Percentiles rank a stretch among this genome's conserved stretches.
Conservation (phyloP, 306 rosid genomes). For the Rubus parviflorus region DNA sequence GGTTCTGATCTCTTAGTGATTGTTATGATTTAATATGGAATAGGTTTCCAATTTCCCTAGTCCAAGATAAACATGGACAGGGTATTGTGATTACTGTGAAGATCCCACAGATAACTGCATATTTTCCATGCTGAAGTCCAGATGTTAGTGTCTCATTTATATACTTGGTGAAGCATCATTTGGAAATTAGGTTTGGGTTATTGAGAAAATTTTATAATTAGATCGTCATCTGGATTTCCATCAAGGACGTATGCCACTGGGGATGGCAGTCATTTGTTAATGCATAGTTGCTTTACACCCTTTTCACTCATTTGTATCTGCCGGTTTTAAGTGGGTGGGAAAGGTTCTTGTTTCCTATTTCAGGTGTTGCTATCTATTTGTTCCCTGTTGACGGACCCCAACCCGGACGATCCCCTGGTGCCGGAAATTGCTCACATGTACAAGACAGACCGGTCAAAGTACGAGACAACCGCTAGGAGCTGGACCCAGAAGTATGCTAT, state of each 20-base stretch:
- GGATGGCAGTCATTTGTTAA: conserved; percentile 22
- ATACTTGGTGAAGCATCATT: neutral
- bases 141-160: neutral
- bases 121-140: conserved; percentile 8
- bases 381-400: conserved; percentile 83
- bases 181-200: neutral
- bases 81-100: neutral
- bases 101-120: neutral
- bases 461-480: conserved; percentile 92
- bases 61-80: neutral
- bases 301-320: conserved; percentile 24
- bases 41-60: neutral
- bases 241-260: conserved; percentile 20
- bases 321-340: conserved; percentile 64
- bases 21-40: neutral
- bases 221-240: conserved; percentile 18
- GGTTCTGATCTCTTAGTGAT: conserved; percentile 43
- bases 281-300: conserved; percentile 27
- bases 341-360: conserved; percentile 52
- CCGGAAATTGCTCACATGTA: conserved; percentile 86
- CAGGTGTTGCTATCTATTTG: conserved; percentile 86
- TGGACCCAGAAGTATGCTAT: conserved; percentile 92
- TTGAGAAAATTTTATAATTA: neutral
- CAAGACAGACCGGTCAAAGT: conserved; percentile 73
- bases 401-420: conserved; percentile 84